Conservation (phyloP, 768 basidiomycete species). For the Roridomyces roridus region DNA sequence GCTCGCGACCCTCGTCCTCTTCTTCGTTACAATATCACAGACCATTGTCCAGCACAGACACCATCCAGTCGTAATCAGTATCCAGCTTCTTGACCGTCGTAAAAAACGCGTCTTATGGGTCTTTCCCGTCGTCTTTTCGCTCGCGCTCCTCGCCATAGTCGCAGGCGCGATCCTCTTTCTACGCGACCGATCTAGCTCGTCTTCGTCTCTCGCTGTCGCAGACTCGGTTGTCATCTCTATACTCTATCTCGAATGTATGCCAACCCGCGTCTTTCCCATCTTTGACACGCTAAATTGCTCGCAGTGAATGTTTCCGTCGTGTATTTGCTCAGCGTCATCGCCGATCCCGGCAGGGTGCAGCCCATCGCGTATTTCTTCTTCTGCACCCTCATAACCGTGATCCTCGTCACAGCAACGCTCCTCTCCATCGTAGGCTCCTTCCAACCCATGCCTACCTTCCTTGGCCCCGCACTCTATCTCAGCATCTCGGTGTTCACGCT, state of each 20-base stretch:
- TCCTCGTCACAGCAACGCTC: slow-evolving; percentile 25
- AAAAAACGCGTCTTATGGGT: slow-evolving; percentile 21
- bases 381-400: slow-evolving; percentile 8
- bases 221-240: slow-evolving; percentile 17
- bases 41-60: slow-evolving; percentile 9
- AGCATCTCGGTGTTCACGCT: slow-evolving; percentile 21
- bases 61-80: slow-evolving; percentile 8
- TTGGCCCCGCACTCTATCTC: slow-evolving; percentile 24
- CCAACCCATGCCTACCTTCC: slow-evolving; percentile 16
- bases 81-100: slow-evolving; percentile 16
- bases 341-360: slow-evolving; percentile 1
- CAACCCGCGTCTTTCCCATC: neutral
- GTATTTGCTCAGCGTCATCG: slow-evolving; percentile 20
- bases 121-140: slow-evolving; percentile 20
- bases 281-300: slow-evolving; percentile 1
- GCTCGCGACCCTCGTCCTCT: slow-evolving; percentile 17
- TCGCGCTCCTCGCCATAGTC: slow-evolving; percentile 23
- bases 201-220: slow-evolving; percentile 13
- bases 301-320: slow-evolving; percentile 22
- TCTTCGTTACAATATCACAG: slow-evolving; percentile 14
- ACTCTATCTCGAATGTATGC: slow-evolving; percentile 21
- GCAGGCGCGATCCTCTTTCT: slow-evolving; percentile 19
- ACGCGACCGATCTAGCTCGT: slow-evolving; percentile 3
- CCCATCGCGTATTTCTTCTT: slow-evolving; percentile 16
- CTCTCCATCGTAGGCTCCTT: slow-evolving; percentile 23